phyloP scores from a whole-genome alignment of 768 basidiomycete genomes.

The Boletus rex-veris region DNA sequence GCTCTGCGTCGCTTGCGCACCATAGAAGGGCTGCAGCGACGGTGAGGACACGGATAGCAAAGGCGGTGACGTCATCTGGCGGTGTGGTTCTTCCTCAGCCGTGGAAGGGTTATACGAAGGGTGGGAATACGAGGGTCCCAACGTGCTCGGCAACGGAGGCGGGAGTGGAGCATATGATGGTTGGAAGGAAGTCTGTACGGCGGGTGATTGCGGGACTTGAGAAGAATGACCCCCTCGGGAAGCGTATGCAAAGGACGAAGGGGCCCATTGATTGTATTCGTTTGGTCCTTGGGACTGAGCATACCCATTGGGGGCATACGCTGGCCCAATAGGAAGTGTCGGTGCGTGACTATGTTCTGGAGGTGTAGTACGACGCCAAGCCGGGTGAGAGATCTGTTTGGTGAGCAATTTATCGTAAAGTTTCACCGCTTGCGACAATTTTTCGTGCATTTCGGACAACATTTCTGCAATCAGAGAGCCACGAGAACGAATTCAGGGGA shows the following conservation, averaged over 20 bases:
- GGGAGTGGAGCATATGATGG: conserved; percentile 26
- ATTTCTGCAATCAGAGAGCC: conserved; percentile 50
- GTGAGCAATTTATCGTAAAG: conserved; percentile 88
- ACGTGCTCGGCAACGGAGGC: conserved; percentile 14
- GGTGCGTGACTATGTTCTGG: conserved; percentile 18
- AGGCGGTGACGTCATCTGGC: conserved; percentile 13
- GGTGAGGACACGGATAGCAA: conserved; percentile 1
- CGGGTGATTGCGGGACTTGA: conserved; percentile 28
- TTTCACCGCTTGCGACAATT: conserved; percentile 87
- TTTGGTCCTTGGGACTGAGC: conserved; percentile 22
- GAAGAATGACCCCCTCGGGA: conserved; percentile 16
- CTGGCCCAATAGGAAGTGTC: conserved; percentile 27
- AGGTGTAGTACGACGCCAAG: conserved; percentile 46
- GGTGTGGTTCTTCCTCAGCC: conserved; percentile 13
- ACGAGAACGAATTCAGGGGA: not conserved
- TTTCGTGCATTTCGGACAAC: conserved; percentile 90
- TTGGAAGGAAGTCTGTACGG: conserved; percentile 28
- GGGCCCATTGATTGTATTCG: conserved; percentile 34
- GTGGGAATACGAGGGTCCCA: conserved; percentile 15
- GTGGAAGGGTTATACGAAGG: conserved; percentile 7
- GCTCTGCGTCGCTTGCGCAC: conserved; percentile 10
- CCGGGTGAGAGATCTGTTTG: conserved; percentile 71
- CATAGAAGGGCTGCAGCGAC: conserved; percentile 11
- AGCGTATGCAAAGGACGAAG: conserved; percentile 19
- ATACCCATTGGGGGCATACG: conserved; percentile 29